Evolutionary conservation across 2,329 filamentous ascomycete species (phyloP).

Genomic region (Exophiala spinifera): DNA sequence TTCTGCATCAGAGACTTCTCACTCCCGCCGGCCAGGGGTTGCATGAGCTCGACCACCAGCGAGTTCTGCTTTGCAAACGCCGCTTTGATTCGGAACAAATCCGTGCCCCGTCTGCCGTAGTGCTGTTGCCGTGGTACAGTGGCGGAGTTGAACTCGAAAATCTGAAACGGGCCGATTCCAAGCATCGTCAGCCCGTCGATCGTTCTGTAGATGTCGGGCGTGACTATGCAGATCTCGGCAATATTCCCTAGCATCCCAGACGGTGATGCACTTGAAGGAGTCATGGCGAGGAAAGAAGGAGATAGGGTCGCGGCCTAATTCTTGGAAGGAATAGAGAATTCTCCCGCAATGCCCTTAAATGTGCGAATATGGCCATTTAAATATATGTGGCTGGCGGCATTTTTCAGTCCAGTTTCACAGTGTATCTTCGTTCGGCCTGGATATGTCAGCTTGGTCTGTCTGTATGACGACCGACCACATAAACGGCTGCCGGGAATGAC

Average conservation of each 20-base stretch:
- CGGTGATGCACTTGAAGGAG: background rate
- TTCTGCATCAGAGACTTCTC: background rate
- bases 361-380: too few relatives aligned
- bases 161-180: constrained; percentile 21
- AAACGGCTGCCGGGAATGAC: too few relatives aligned
- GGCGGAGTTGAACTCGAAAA: constrained; percentile 15
- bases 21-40: constrained; percentile 5
- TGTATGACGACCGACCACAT: too few relatives aligned
- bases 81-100: constrained; percentile 18
- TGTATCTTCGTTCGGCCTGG: too few relatives aligned
- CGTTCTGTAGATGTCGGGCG: constrained; percentile 10
- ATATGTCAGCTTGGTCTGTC: too few relatives aligned
- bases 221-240: constrained; percentile 22
- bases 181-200: constrained; percentile 20
- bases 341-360: too few relatives aligned
- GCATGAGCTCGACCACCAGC: constrained; percentile 22
- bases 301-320: background rate
- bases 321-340: background rate
- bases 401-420: too few relatives aligned
- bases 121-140: constrained; percentile 11
- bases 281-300: background rate
- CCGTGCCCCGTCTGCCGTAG: constrained; percentile 3
- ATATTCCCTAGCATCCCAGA: constrained; percentile 18
- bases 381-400: too few relatives aligned
- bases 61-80: constrained; percentile 21